A percentile compares a stretch with the other conserved stretches of the same genome.
Evolutionary conservation across 139 green algal species (phyloP).

Genomic region (Chlorella sp.): DNA sequence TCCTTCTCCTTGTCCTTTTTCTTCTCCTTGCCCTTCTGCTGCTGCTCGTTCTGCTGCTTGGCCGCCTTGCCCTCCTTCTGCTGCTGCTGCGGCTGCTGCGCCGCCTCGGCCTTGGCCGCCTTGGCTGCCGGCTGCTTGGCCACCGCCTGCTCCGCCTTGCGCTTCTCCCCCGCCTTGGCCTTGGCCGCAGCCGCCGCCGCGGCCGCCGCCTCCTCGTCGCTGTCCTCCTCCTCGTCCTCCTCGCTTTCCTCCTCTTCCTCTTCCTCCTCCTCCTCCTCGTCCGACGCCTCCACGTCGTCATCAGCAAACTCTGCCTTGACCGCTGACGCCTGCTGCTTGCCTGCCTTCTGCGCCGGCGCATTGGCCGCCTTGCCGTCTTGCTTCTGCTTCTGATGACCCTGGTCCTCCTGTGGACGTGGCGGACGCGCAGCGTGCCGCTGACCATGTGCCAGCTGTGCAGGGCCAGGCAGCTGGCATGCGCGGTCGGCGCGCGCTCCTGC

Average conservation of each 20-base stretch:
- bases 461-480: no score
- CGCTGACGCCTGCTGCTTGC: neutral
- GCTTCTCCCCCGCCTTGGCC: constrained; percentile 18
- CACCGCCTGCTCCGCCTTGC: constrained; percentile 15
- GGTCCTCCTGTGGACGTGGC: no score
- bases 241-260: constrained; percentile 23
- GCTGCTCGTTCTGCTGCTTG: constrained; percentile 14
- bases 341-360: neutral
- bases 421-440: no score
- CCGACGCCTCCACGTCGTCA: constrained; percentile 27
- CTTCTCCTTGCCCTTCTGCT: constrained; percentile 9
- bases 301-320: constrained; percentile 16
- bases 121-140: constrained; percentile 33
- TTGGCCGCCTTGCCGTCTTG: neutral
- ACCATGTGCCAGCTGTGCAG: no score
- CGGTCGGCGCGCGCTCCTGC: no score
- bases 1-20: constrained; percentile 18
- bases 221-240: constrained; percentile 12
- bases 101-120: constrained; percentile 38
- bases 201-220: constrained; percentile 14
- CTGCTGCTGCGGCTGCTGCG: constrained; percentile 23
- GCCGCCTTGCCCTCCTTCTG: neutral
- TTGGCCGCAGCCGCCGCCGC: neutral
- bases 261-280: constrained; percentile 38
- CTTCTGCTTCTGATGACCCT: neutral